A percentile compares a stretch with the other conserved stretches of the same genome.
phyloP scores from a whole-genome alignment of 495 filamentous ascomycete species.

The Aspergillus heteromorphus region DNA sequence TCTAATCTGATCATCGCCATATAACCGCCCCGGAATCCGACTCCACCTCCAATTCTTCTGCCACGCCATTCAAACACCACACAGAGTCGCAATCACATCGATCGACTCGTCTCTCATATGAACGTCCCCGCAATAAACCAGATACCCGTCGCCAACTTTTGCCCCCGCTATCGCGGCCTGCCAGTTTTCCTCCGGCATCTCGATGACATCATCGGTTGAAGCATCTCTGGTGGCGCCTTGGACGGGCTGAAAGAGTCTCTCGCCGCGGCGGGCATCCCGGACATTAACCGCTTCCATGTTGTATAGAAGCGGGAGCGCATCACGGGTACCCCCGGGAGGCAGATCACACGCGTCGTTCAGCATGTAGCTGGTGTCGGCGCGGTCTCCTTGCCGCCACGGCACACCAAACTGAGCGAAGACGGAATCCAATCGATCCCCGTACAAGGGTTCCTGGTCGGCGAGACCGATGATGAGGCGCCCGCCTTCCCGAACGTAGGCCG shows the following conservation, averaged over 20 bases:
- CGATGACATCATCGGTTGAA: background rate
- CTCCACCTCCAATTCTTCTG: background rate
- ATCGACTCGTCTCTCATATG: background rate
- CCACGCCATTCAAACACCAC: background rate
- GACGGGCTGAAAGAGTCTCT: background rate
- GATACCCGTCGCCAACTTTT: background rate
- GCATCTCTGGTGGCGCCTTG: background rate
- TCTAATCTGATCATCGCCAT: too few species aligned
- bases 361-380: too few species aligned
- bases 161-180: background rate
- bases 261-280: background rate
- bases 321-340: too few species aligned
- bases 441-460: too few species aligned
- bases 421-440: too few species aligned
- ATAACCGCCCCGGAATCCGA: too few species aligned
- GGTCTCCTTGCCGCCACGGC: too few species aligned
- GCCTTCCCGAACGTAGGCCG: too few species aligned
- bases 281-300: background rate
- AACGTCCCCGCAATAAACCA: background rate
- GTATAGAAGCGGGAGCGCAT: too few species aligned
- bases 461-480: too few species aligned
- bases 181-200: background rate
- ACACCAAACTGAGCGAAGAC: too few species aligned
- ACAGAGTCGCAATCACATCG: background rate
- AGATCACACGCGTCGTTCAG: too few species aligned